Evolutionary conservation across 2,329 filamentous ascomycete species (phyloP), one percentile per base, ranked within the genome.

Genomic region (Trichoderma brevicompactum): DNA sequence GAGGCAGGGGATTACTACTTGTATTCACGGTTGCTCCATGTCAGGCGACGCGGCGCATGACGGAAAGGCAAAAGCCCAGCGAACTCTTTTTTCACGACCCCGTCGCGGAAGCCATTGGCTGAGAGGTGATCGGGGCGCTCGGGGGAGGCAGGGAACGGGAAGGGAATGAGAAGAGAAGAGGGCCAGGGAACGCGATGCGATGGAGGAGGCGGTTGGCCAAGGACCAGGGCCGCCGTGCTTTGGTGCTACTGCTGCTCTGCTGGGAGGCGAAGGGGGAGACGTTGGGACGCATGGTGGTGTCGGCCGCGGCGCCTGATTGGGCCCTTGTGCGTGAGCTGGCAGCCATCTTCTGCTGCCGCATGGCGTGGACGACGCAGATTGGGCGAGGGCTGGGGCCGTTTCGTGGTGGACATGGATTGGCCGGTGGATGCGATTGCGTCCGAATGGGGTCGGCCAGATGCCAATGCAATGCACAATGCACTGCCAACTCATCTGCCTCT

Each of bases 321-420:
- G 67, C 63, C 68, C 46, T 58, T 50, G 36, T 67, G 60, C 65
- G 67, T 70, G 70, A 69, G 69, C 65, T 71, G 70, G 69, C 70
- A 69, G 63, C 69, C 69, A 64, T 67, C 70, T 66, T 58, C 59
- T 67, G 69, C 68, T 68, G 69, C 67, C 64, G 69, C 67, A 68
- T 69, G 70, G 72, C 72, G 72, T 74, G 72, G 72, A 71, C 65
- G 69, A 68, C 55, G 66, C 66, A 69, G 72, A 74, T 73, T 72
- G 70, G 70, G 62, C 66, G 34, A 66, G 10, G 61, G 48, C 58
- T 52, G 61, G 62, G 53, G 65, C 63, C 44, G 61, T 66, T 65
- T 69, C 67, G 69, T 68, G 69, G 68, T 66, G 55, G 65, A 58
- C 64, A 60, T 61, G 70, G 69, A 70, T 70, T 70, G 71, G 70